Evolutionary conservation across 1,139 yeast species (phyloP).

Genomic region (Maudiozyma humilis): DNA sequence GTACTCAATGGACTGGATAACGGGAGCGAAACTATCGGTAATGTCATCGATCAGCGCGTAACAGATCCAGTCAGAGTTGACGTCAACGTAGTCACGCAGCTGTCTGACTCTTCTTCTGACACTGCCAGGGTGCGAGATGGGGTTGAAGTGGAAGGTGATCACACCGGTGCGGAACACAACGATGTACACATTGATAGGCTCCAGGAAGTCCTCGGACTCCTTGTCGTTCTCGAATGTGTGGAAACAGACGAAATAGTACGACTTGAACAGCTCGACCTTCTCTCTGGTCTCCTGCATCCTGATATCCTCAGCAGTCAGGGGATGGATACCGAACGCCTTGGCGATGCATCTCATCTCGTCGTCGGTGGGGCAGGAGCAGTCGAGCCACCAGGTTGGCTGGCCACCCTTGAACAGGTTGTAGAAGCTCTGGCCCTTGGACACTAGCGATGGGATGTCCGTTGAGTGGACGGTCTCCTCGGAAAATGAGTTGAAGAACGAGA

Average conservation of each 20-base stretch:
- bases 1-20: conserved; percentile 74
- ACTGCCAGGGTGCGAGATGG: conserved; percentile 72
- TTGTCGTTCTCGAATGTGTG: conserved; percentile 72
- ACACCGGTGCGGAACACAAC: conserved; percentile 83
- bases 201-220: conserved; percentile 73
- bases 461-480: conserved; percentile 85
- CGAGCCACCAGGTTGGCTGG: conserved; percentile 62
- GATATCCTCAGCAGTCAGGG: conserved; percentile 78
- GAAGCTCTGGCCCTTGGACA: conserved; percentile 56
- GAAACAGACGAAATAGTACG: conserved; percentile 74
- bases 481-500: conserved; percentile 73
- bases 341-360: conserved; percentile 58
- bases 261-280: conserved; percentile 68
- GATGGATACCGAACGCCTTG: conserved; percentile 75
- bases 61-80: conserved; percentile 88
- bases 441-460: conserved; percentile 71
- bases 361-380: conserved; percentile 61
- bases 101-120: conserved; percentile 90
- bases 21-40: conserved; percentile 89
- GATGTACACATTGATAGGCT: conserved; percentile 80
- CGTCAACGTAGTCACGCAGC: conserved; percentile 76
- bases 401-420: conserved; percentile 50
- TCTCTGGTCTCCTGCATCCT: conserved; percentile 81
- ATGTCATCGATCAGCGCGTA: conserved; percentile 91
- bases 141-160: conserved; percentile 76